Conservation (phyloP, 139 green algal species). For the Klebsormidium nitens region DNA sequence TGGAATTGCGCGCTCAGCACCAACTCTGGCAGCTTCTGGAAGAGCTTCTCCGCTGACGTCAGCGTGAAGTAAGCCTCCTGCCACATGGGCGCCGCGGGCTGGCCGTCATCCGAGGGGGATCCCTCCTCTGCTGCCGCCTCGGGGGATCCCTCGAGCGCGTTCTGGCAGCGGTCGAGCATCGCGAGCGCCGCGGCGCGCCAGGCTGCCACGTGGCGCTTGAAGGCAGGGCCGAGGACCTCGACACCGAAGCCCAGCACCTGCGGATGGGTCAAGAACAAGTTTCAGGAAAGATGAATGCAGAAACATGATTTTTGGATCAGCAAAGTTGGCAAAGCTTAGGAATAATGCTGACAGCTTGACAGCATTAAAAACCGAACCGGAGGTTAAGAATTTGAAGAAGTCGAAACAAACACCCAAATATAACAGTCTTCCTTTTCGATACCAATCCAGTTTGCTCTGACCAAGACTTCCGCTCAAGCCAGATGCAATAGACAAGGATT, state of each 20-base stretch:
- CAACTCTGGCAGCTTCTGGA: slow-evolving; percentile 28
- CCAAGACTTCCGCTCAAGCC: too few species aligned
- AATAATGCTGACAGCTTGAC: too few species aligned
- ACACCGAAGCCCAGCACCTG: not conserved
- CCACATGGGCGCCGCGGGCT: slow-evolving; percentile 49
- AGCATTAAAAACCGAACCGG: too few species aligned
- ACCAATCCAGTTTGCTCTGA: too few species aligned
- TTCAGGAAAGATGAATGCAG: not conserved
- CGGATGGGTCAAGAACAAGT: not conserved
- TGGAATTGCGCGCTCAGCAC: not conserved
- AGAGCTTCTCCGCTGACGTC: slow-evolving; percentile 66
- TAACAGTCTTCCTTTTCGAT: too few species aligned
- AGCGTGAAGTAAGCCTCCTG: slow-evolving; percentile 74
- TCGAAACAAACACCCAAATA: too few species aligned
- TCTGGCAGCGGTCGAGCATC: too few species aligned
- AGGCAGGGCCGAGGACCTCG: not conserved
- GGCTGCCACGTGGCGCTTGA: not conserved
- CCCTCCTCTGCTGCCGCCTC: not conserved
- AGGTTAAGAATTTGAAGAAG: too few species aligned
- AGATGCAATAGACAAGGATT: too few species aligned
- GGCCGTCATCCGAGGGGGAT: not conserved
- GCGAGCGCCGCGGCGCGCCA: too few species aligned
- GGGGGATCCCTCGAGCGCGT: not conserved
- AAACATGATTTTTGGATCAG: too few species aligned
- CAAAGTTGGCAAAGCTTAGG: too few species aligned